These are phyloP conservation scores for Aspergillus ruber DNA, from an alignment of 2,329 filamentous ascomycete genomes.

Conservation along the genomic window DNA sequence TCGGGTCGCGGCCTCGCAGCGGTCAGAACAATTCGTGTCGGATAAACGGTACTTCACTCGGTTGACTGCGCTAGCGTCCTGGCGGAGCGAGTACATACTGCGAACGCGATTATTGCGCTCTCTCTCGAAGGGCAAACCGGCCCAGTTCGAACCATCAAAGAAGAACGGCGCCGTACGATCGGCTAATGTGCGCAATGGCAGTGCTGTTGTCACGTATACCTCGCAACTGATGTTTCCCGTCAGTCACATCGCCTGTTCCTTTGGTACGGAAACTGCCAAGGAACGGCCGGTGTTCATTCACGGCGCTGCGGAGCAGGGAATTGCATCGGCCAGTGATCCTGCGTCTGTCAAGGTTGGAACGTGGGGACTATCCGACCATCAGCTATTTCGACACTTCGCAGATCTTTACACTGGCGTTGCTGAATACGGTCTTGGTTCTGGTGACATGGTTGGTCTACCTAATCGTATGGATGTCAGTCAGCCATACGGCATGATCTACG, in stretches of 20 bases:
- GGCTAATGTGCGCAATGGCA: slow-evolving; percentile 57
- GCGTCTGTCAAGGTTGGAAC: slow-evolving; percentile 65
- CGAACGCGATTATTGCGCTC: slow-evolving; percentile 78
- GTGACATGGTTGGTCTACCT: slow-evolving; percentile 65
- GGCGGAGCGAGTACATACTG: slow-evolving; percentile 92
- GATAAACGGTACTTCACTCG: slow-evolving; percentile 76
- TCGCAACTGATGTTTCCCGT: slow-evolving; percentile 74
- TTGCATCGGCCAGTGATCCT: slow-evolving; percentile 77
- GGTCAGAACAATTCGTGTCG: slow-evolving; percentile 54
- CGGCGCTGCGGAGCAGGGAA: slow-evolving; percentile 69
- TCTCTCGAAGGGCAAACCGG: slow-evolving; percentile 72
- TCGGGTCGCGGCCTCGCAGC: slow-evolving; percentile 41
- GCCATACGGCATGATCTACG: slow-evolving; percentile 72
- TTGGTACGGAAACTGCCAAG: slow-evolving; percentile 60
- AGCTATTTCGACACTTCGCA: slow-evolving; percentile 68
- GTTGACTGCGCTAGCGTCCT: slow-evolving; percentile 77
- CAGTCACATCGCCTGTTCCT: slow-evolving; percentile 72
- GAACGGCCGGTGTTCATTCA: slow-evolving; percentile 75
- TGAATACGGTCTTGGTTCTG: slow-evolving; percentile 71
- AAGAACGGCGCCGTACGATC: slow-evolving; percentile 49
- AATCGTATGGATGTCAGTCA: slow-evolving; percentile 92
- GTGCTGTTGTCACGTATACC: slow-evolving; percentile 75
- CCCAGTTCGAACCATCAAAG: slow-evolving; percentile 45
- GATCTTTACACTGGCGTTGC: slow-evolving; percentile 68
- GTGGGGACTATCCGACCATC: slow-evolving; percentile 74